These are phyloP conservation scores for Penicillium sp. DNA, from an alignment of 2,329 filamentous ascomycete species.

Conservation along the genomic window DNA sequence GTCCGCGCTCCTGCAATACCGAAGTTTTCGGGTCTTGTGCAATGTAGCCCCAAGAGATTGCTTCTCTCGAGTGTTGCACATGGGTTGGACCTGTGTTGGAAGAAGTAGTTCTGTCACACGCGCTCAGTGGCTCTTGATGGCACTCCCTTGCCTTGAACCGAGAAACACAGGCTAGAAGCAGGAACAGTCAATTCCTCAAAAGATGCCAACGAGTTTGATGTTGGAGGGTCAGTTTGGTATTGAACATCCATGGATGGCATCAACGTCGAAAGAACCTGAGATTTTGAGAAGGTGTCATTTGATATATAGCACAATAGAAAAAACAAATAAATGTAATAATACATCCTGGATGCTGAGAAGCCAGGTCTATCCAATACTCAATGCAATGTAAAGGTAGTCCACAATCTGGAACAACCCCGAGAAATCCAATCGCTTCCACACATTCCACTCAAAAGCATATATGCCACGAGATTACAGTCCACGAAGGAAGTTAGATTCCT, in stretches of 20 bases:
- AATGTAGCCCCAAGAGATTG: no score
- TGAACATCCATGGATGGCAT: background rate
- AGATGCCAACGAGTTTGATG: no score
- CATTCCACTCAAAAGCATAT: conserved; percentile 4
- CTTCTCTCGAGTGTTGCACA: no score
- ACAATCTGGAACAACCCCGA: conserved; percentile 6
- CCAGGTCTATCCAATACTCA: conserved; percentile 17
- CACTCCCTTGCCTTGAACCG: no score
- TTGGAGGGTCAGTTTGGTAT: background rate
- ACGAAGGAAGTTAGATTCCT: conserved; percentile 52
- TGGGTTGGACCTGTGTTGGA: no score
- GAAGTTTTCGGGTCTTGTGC: no score
- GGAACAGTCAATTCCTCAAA: no score
- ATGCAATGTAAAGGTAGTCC: conserved; percentile 7
- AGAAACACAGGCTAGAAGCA: no score
- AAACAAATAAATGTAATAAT: conserved; percentile 32
- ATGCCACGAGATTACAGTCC: conserved; percentile 38
- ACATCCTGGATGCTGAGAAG: conserved; percentile 24
- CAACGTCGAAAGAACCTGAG: background rate
- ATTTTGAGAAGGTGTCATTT: conserved; percentile 19
- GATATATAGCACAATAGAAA: conserved; percentile 30
- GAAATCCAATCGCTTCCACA: conserved; percentile 12
- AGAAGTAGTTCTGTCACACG: no score
- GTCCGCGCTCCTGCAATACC: no score
- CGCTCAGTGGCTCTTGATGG: no score